Evolutionary conservation across 1,284 basidiomycete genomes (phyloP).

Genomic region (Pseudozyma hubeiensis): DNA sequence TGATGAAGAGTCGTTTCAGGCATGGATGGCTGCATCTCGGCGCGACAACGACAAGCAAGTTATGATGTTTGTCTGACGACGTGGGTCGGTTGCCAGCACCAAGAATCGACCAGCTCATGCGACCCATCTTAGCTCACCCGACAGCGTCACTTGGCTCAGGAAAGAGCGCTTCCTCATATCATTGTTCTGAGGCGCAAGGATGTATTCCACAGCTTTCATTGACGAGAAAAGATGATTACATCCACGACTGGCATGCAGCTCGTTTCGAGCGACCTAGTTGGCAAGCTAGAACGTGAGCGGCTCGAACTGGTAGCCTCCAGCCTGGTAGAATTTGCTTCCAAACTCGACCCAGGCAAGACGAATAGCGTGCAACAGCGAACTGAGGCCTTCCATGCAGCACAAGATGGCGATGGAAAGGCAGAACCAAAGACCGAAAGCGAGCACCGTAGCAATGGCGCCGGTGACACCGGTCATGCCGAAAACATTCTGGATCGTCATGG

Average conservation of each 20-base stretch:
- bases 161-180: too few species aligned
- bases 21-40: too few species aligned
- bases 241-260: neutral
- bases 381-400: constrained; percentile 90
- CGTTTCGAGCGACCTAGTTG: neutral
- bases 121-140: too few species aligned
- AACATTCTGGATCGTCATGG: constrained; percentile 67
- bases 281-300: constrained; percentile 54
- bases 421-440: constrained; percentile 86
- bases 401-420: constrained; percentile 75
- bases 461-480: constrained; percentile 71
- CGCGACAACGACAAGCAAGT: too few species aligned
- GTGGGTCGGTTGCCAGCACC: too few species aligned
- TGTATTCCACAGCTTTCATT: too few species aligned
- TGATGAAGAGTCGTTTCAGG: too few species aligned
- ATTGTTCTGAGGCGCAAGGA: too few species aligned
- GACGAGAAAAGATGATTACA: too few species aligned
- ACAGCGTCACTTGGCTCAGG: too few species aligned
- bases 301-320: constrained; percentile 77
- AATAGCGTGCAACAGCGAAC: constrained; percentile 87
- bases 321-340: constrained; percentile 95
- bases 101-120: too few species aligned
- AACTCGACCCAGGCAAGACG: constrained; percentile 98
- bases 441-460: constrained; percentile 74
- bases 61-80: too few species aligned